phyloP scores from a whole-genome alignment of 257 asterid species.

The Plantago major region DNA sequence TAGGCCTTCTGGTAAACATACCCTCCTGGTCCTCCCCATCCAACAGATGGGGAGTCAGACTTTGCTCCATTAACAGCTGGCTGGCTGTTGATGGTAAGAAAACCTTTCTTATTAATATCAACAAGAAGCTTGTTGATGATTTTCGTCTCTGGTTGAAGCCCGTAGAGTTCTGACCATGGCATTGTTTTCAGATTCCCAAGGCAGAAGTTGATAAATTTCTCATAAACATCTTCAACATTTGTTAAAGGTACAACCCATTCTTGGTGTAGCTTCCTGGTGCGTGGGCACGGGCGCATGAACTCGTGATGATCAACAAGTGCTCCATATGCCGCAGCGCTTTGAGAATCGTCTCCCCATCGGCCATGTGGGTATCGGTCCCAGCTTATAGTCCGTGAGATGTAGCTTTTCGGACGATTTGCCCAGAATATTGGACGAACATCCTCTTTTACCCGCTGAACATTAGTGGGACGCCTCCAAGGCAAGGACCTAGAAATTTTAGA shows the following conservation, averaged over 20 bases:
- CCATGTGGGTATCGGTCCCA: slow-evolving; percentile 98
- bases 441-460: slow-evolving; percentile 71
- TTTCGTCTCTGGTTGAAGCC: slow-evolving; percentile 93
- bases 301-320: slow-evolving; percentile 85
- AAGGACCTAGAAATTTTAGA: slow-evolving; percentile 75
- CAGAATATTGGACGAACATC: slow-evolving; percentile 97
- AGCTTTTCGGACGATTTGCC: slow-evolving; percentile 99
- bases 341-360: slow-evolving; percentile 97
- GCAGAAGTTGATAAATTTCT: slow-evolving; percentile 73
- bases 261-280: slow-evolving; percentile 74
- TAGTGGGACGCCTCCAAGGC: slow-evolving; percentile 98
- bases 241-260: slow-evolving; percentile 88
- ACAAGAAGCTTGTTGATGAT: slow-evolving; percentile 75
- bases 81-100: slow-evolving; percentile 92
- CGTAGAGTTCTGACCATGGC: slow-evolving; percentile 93
- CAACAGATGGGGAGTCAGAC: slow-evolving; percentile 80
- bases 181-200: slow-evolving; percentile 73
- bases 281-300: slow-evolving; percentile 95
- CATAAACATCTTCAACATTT: slow-evolving; percentile 65
- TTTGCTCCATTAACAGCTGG: slow-evolving; percentile 87
- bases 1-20: slow-evolving; percentile 95
- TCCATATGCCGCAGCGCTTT: slow-evolving; percentile 87
- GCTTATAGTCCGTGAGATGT: slow-evolving; percentile 80
- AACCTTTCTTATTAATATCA: slow-evolving; percentile 60
- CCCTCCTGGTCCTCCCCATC: slow-evolving; percentile 98